Evolutionary conservation across 108 stramenopile genomes (phyloP).

Genomic region (Cyclotella cryptica): DNA sequence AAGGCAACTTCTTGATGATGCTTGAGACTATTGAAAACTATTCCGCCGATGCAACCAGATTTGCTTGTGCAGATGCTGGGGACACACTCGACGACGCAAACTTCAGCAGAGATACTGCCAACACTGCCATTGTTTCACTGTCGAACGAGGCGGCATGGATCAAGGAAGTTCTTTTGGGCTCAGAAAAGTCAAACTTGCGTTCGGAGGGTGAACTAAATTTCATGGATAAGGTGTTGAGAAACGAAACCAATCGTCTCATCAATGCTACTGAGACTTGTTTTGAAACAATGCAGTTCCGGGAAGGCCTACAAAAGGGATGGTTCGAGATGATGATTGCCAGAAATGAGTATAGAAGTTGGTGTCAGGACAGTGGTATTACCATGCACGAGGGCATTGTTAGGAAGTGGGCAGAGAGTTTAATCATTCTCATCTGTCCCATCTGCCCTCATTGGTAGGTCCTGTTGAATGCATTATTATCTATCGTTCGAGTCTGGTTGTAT

Average conservation of each 20-base stretch:
- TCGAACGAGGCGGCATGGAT: constrained; percentile 90
- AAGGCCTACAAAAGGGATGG: constrained; percentile 94
- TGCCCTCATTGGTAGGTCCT: constrained; percentile 88
- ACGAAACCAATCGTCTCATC: constrained; percentile 91
- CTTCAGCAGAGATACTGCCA: constrained; percentile 93
- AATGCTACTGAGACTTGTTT: constrained; percentile 66
- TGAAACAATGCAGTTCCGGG: constrained; percentile 87
- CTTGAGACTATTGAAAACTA: constrained; percentile 89
- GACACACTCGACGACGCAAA: constrained; percentile 99
- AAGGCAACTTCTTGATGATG: constrained; percentile 98
- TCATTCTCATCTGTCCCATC: constrained; percentile 91
- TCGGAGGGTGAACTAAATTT: constrained; percentile 69
- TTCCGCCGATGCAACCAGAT: constrained; percentile 89
- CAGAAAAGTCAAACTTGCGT: constrained; percentile 54
- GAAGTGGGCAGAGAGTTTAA: constrained; percentile 75
- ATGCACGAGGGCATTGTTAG: constrained; percentile 85
- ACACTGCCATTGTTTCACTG: constrained; percentile 89
- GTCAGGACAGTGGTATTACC: constrained; percentile 79
- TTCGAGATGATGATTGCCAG: constrained; percentile 91
- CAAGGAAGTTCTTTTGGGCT: constrained; percentile 64
- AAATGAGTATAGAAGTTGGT: constrained; percentile 94
- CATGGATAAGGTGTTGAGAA: constrained; percentile 90
- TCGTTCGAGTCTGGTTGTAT: too few relatives aligned
- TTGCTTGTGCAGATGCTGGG: constrained; percentile 96
- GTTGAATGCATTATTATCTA: constrained; percentile 17